Conservation (phyloP, 225 moss, liverwort and hornwort species). For the Polytrichum formosum region DNA sequence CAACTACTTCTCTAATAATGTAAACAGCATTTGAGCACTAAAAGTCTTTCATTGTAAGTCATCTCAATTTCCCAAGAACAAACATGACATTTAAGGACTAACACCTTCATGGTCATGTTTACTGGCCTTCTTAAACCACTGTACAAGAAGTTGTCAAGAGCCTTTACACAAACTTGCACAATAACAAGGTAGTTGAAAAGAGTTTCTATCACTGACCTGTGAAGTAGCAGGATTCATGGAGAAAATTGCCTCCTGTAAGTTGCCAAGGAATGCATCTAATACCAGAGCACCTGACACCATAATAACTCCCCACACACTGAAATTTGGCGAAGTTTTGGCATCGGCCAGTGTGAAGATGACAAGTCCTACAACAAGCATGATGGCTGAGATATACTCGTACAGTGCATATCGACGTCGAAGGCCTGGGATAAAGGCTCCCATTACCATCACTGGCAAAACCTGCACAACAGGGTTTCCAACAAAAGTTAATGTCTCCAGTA, state of each 20-base stretch:
- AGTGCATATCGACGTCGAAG: slow-evolving; percentile 65
- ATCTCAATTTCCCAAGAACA: too few relatives aligned
- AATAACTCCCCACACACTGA: slow-evolving; percentile 71
- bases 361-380: slow-evolving; percentile 78
- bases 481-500: too few relatives aligned
- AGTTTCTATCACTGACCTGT: slow-evolving; percentile 39
- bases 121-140: too few relatives aligned
- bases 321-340: slow-evolving; percentile 73
- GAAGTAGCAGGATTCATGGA: slow-evolving; percentile 69
- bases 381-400: slow-evolving; percentile 69
- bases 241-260: slow-evolving; percentile 81
- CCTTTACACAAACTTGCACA: too few relatives aligned
- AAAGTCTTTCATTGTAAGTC: too few relatives aligned
- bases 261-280: slow-evolving; percentile 74
- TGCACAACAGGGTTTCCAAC: slow-evolving; percentile 14
- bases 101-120: background rate
- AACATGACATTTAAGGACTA: too few relatives aligned
- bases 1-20: too few relatives aligned
- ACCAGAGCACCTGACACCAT: slow-evolving; percentile 83
- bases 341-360: slow-evolving; percentile 85
- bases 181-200: background rate
- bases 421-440: slow-evolving; percentile 86
- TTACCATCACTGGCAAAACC: slow-evolving; percentile 89
- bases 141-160: too few relatives aligned
- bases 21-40: too few relatives aligned